Percentiles rank a stretch among this genome's conserved stretches.
phyloP scores from a whole-genome alignment of 176 grass and related monocot genomes.

The Cenchrus purpureus region DNA sequence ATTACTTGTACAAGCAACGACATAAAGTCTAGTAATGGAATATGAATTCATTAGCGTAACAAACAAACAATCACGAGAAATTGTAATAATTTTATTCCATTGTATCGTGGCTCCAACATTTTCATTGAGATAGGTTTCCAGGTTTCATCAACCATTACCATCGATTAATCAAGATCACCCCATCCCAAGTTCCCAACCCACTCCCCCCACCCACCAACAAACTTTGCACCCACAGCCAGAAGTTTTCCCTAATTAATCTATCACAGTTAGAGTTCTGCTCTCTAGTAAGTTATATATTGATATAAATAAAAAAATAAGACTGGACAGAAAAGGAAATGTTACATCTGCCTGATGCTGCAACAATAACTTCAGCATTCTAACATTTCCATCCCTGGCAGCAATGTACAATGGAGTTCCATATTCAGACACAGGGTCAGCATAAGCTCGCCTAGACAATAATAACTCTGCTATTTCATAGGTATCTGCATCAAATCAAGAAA shows the following conservation, averaged over 20 bases:
- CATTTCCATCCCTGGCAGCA: constrained; percentile 30
- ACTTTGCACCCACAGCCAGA: neutral
- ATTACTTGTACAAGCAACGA: neutral
- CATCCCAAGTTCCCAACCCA: too few species aligned
- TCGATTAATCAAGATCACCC: too few species aligned
- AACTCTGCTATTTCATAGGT: constrained; percentile 27
- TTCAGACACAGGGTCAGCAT: constrained; percentile 1
- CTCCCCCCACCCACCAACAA: too few species aligned
- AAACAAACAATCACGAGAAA: neutral
- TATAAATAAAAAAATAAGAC: neutral
- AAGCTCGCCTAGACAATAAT: constrained; percentile 1
- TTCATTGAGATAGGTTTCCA: neutral
- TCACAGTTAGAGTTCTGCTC: neutral
- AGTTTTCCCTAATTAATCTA: neutral
- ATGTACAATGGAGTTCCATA: constrained; percentile 22
- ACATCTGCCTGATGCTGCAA: constrained; percentile 30
- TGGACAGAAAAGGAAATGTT: constrained; percentile 4
- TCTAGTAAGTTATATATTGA: neutral
- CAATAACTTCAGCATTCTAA: constrained; percentile 28
- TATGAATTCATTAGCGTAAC: neutral
- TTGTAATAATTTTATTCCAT: neutral
- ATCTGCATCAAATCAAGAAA: neutral
- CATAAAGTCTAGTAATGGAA: neutral
- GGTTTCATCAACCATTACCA: too few species aligned
- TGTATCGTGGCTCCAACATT: neutral